Conservation (phyloP, 768 basidiomycete species). For the Lentinus brumalis region DNA sequence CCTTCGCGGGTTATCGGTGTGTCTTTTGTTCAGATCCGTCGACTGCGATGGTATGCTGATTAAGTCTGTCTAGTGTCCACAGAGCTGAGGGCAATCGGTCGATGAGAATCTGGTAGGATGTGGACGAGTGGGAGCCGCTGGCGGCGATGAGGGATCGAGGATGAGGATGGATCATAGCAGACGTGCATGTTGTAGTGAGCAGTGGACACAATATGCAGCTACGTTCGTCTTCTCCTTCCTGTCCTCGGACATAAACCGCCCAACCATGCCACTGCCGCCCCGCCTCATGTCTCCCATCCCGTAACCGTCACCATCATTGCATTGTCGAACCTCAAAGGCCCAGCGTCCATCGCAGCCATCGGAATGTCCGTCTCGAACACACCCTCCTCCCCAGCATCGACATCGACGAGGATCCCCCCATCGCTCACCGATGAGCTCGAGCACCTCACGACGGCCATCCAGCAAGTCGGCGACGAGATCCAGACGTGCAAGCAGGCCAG, state of each 20-base stretch:
- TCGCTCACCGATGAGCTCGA: conserved; percentile 13
- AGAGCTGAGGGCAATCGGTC: too few species aligned
- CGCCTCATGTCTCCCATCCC: not conserved
- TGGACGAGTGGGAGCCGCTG: too few species aligned
- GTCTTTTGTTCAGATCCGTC: too few species aligned
- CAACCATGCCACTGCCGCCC: not conserved
- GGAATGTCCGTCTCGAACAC: not conserved
- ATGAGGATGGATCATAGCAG: not conserved
- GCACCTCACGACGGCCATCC: conserved; percentile 9
- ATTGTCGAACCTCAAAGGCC: not conserved
- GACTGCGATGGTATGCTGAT: too few species aligned
- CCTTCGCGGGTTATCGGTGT: not conserved
- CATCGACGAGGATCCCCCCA: not conserved
- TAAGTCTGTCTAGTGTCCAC: too few species aligned
- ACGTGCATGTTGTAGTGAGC: not conserved
- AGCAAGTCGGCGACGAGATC: conserved; percentile 4
- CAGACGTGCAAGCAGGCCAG: not conserved
- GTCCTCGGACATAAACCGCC: not conserved
- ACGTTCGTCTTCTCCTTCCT: not conserved
- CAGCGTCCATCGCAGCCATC: not conserved
- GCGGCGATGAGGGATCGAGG: too few species aligned
- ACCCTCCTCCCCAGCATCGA: not conserved
- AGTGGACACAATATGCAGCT: not conserved
- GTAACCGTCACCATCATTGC: not conserved
- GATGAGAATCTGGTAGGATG: not conserved